Conservation (phyloP, 495 filamentous ascomycete genomes). For the Bacidia gigantensis region DNA sequence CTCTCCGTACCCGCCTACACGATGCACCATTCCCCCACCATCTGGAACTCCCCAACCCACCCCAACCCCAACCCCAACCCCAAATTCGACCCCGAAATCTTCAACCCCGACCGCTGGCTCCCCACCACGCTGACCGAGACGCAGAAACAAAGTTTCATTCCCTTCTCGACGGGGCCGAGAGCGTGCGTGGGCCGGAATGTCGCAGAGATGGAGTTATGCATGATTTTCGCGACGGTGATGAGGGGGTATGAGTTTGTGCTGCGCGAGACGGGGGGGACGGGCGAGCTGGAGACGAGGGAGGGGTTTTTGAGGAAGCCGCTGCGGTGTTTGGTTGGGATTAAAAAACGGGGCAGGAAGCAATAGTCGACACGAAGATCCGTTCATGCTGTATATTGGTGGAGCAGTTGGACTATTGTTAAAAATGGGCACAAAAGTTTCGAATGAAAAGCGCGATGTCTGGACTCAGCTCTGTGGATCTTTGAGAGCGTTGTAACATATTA, state of each 20-base stretch:
- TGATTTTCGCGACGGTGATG: conserved; percentile 67
- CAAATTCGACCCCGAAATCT: conserved; percentile 45
- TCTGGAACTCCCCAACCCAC: conserved; percentile 50
- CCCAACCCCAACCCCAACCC: conserved; percentile 24
- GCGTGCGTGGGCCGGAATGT: conserved; percentile 78
- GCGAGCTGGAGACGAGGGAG: conserved; percentile 66
- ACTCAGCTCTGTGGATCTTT: too few relatives aligned
- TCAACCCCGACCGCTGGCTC: conserved; percentile 72
- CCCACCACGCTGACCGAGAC: conserved; percentile 37
- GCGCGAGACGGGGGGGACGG: conserved; percentile 41
- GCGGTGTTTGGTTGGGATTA: conserved; percentile 57
- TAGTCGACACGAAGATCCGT: too few relatives aligned
- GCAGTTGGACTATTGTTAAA: too few relatives aligned
- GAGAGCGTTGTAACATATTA: too few relatives aligned
- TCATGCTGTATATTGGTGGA: too few relatives aligned
- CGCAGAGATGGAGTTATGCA: conserved; percentile 83
- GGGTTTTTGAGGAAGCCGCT: conserved; percentile 86
- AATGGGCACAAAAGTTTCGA: too few relatives aligned
- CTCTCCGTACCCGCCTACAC: conserved; percentile 77
- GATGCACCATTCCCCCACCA: conserved; percentile 66
- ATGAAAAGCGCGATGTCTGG: too few relatives aligned
- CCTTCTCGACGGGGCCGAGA: conserved; percentile 69
- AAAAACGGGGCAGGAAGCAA: too few relatives aligned
- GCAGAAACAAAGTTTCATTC: conserved; percentile 73
- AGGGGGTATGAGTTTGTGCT: conserved; percentile 61